phyloP scores from a whole-genome alignment of 2,329 filamentous ascomycete species.

The Lecanicillium sp. region DNA sequence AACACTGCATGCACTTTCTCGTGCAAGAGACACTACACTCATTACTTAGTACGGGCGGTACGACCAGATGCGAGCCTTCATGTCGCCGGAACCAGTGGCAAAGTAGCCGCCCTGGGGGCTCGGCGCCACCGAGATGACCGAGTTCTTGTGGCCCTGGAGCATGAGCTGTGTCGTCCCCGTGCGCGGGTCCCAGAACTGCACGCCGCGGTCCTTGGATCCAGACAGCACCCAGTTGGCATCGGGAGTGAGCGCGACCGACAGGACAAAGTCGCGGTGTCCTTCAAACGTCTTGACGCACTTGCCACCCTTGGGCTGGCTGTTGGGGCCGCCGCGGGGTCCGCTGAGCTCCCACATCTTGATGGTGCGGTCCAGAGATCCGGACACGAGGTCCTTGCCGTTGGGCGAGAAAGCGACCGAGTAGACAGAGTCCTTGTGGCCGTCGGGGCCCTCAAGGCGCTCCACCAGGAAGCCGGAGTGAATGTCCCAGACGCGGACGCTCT shows the following conservation, averaged over 20 bases:
- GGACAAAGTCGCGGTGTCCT: constrained; percentile 95
- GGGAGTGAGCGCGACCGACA: constrained; percentile 90
- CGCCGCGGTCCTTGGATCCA: constrained; percentile 92
- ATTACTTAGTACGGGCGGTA: constrained; percentile 49
- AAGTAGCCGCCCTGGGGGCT: constrained; percentile 85
- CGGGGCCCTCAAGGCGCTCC: constrained; percentile 84
- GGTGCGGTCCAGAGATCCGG: constrained; percentile 91
- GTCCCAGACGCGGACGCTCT: constrained; percentile 97
- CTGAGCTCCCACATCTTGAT: constrained; percentile 99
- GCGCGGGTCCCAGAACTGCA: constrained; percentile 97
- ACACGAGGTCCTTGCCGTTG: constrained; percentile 86
- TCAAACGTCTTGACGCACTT: constrained; percentile 97
- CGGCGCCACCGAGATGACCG: constrained; percentile 93
- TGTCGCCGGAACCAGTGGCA: constrained; percentile 93
- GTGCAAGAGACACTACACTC: not conserved
- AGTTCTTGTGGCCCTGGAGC: constrained; percentile 98
- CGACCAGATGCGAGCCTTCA: constrained; percentile 96
- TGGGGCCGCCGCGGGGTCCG: constrained; percentile 61
- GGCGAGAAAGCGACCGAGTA: constrained; percentile 96
- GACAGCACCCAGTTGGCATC: constrained; percentile 95
- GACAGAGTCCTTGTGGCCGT: constrained; percentile 94
- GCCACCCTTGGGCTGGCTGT: constrained; percentile 69
- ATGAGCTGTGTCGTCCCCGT: constrained; percentile 94
- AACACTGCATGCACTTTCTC: not conserved
- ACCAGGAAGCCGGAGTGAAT: constrained; percentile 78